Conservation (phyloP, 2,329 filamentous ascomycete species). For the Coniosporium tulheliwenetii region DNA sequence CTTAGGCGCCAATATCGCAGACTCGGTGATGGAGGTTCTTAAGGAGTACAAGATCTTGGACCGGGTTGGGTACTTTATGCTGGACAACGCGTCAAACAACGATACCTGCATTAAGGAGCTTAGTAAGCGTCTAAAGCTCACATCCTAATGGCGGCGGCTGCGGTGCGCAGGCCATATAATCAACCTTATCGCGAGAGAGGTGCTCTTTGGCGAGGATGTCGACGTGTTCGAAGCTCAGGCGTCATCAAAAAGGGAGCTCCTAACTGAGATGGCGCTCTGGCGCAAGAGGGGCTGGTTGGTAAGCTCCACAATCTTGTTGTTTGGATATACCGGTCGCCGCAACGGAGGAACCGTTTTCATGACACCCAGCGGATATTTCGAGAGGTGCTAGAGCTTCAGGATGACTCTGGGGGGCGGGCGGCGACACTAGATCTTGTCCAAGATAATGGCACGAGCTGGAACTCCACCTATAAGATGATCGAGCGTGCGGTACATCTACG, state of each 20-base stretch:
- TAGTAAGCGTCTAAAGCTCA: slow-evolving; percentile 3
- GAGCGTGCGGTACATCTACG: slow-evolving; percentile 3
- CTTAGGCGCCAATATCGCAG: slow-evolving; percentile 2
- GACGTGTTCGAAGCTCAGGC: slow-evolving; percentile 3
- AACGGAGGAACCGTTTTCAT: slow-evolving; percentile 2
- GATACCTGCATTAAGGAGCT: slow-evolving; percentile 1
- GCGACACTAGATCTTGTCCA: slow-evolving; percentile 3
- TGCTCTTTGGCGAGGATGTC: slow-evolving; percentile 3
- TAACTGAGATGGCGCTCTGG: slow-evolving; percentile 2
- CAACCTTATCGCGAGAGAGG: slow-evolving; percentile 3
- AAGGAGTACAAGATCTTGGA: slow-evolving; percentile 1
- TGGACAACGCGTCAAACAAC: slow-evolving; percentile 7
- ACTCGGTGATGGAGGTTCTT: slow-evolving; percentile 2
- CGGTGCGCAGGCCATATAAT: slow-evolving; percentile 5
- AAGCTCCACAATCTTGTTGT: slow-evolving; percentile 6
- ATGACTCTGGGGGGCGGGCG: not conserved
- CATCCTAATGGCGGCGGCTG: not conserved
- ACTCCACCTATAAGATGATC: too few species aligned
- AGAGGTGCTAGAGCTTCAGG: too few species aligned
- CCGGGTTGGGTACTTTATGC: slow-evolving; percentile 6
- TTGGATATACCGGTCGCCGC: slow-evolving; percentile 3
- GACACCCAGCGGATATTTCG: too few species aligned
- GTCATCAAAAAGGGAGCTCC: slow-evolving; percentile 1
- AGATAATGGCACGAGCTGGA: slow-evolving; percentile 3
- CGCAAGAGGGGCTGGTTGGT: slow-evolving; percentile 4